These are phyloP conservation scores for Alternaria sp. DNA, from an alignment of 2,329 filamentous ascomycete species.

Conservation along the genomic window DNA sequence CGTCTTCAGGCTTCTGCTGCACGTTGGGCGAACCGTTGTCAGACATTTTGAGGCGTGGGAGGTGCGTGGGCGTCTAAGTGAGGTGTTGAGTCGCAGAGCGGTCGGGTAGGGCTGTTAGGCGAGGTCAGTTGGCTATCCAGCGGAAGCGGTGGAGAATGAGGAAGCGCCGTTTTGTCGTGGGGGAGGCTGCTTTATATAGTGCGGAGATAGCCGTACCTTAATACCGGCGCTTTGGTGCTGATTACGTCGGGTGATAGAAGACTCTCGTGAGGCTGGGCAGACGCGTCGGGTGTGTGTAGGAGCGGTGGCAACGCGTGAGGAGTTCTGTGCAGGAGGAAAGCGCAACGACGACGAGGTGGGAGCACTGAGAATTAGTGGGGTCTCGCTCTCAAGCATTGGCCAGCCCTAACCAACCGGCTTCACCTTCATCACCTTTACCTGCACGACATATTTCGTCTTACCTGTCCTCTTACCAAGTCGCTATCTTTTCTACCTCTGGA, in stretches of 20 bases:
- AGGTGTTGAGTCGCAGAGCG: background rate
- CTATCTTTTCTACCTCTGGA: background rate
- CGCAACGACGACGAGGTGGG: constrained; percentile 33
- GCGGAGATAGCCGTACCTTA: constrained; percentile 25
- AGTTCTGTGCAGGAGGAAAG: constrained; percentile 21
- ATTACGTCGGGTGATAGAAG: constrained; percentile 18
- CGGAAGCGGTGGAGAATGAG: constrained; percentile 28
- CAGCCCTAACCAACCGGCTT: constrained; percentile 21
- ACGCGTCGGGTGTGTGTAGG: constrained; percentile 24
- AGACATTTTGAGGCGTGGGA: constrained; percentile 42
- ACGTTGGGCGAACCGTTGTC: constrained; percentile 51
- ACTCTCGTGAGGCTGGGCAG: constrained; percentile 9
- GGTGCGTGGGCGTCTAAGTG: constrained; percentile 3
- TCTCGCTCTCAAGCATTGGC: constrained; percentile 31
- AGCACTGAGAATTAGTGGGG: constrained; percentile 39
- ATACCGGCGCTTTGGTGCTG: constrained; percentile 15
- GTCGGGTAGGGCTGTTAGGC: constrained; percentile 2
- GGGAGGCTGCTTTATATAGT: constrained; percentile 28
- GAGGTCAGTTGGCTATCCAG: constrained; percentile 22
- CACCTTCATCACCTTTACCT: constrained; percentile 15
- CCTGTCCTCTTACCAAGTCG: background rate
- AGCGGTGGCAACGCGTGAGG: constrained; percentile 33
- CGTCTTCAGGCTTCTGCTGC: constrained; percentile 53
- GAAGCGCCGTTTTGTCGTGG: constrained; percentile 17
- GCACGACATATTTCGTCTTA: constrained; percentile 3